Conservation (phyloP, 225 moss, liverwort and hornwort species). For the Pseudisothecium myosuroides region DNA sequence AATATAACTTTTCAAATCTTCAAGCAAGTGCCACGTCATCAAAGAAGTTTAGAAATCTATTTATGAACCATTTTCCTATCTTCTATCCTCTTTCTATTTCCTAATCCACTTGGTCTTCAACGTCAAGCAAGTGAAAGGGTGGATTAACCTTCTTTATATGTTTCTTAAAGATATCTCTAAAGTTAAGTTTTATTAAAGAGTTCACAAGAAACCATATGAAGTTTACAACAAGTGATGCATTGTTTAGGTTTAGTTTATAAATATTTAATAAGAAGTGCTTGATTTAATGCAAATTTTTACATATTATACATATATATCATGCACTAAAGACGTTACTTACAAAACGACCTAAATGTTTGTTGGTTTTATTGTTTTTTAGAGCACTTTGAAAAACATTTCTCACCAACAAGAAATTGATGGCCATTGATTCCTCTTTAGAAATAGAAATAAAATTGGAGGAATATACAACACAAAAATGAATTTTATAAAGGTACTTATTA, state of each 20-base stretch:
- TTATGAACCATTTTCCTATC: neutral
- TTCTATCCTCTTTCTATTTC: neutral
- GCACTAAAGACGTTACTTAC: neutral
- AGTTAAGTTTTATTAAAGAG: neutral
- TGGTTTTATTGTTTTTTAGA: neutral
- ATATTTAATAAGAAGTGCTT: neutral
- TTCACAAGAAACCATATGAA: neutral
- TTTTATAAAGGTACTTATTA: neutral
- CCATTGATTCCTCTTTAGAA: neutral
- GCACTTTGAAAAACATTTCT: neutral
- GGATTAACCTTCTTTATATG: too few species aligned
- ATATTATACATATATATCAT: too few species aligned
- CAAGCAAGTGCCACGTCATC: too few species aligned
- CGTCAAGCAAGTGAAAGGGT: neutral
- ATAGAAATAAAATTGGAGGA: neutral
- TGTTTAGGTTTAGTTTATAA: neutral
- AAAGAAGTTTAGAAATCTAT: neutral
- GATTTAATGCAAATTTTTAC: too few species aligned
- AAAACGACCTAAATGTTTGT: neutral
- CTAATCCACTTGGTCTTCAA: neutral
- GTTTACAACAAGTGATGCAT: neutral
- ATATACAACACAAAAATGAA: accelerated
- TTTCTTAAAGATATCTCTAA: neutral
- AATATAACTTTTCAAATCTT: neutral
- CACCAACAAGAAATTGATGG: neutral